A percentile compares a stretch with the other conserved stretches of the same genome.
Evolutionary conservation across 495 filamentous ascomycete species (phyloP).

Genomic region (Amphirosellinia nigrospora): DNA sequence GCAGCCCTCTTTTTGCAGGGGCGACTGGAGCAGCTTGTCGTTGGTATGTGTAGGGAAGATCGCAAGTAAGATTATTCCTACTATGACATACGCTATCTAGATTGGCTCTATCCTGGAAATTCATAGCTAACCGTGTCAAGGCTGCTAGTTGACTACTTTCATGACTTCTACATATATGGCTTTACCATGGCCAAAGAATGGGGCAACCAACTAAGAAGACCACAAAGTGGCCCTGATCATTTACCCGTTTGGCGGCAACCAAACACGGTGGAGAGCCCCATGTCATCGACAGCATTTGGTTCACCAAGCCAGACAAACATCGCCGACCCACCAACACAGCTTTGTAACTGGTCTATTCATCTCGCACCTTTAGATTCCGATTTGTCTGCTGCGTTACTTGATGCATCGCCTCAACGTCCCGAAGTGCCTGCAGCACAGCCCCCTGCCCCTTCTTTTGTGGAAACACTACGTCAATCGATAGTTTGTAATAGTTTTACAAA

Average conservation of each 20-base stretch:
- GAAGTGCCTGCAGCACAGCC: neutral
- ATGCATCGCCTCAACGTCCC: too few species aligned
- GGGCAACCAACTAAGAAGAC: neutral
- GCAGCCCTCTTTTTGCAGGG: neutral
- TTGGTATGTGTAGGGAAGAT: neutral
- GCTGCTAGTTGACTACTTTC: neutral
- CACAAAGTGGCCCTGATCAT: neutral
- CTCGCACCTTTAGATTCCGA: neutral
- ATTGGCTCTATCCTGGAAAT: too few species aligned
- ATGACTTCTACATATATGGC: neutral
- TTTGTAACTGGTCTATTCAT: slow-evolving; percentile 10
- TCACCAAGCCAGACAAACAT: neutral
- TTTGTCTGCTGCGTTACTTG: too few species aligned
- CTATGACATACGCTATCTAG: too few species aligned
- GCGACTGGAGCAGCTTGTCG: neutral
- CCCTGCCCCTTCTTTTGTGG: neutral
- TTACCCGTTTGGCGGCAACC: neutral
- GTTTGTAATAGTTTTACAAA: neutral
- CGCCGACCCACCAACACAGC: neutral
- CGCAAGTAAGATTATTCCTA: neutral
- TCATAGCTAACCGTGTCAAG: neutral
- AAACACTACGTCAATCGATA: neutral
- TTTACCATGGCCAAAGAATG: slow-evolving; percentile 3
- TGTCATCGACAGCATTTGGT: neutral
- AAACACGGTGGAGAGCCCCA: neutral